A percentile compares a stretch with the other conserved stretches of the same genome.
Conservation (phyloP, 108 stramenopile genomes). For the Schizochytrium sp. region DNA sequence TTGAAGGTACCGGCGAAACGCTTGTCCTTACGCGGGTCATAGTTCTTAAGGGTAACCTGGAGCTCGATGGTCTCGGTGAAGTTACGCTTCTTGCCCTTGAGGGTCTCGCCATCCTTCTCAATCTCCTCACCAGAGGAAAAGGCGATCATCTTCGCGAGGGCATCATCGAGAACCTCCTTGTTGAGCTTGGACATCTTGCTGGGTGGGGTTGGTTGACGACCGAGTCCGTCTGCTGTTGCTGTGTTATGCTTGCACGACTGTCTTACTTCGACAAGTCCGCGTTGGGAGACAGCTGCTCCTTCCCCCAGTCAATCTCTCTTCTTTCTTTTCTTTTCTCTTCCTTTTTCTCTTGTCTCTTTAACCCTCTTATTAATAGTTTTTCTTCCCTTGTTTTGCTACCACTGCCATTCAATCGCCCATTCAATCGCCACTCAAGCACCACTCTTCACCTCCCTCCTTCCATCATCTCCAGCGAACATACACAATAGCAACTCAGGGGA, state of each 20-base stretch:
- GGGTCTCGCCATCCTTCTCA: conserved; percentile 58
- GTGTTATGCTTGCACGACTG: neutral
- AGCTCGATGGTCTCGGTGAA: conserved; percentile 97
- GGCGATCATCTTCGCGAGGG: conserved; percentile 73
- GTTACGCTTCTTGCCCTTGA: conserved; percentile 98
- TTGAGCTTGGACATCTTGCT: conserved; percentile 75
- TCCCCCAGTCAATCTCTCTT: neutral
- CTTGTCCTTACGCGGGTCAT: conserved; percentile 99
- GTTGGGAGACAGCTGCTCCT: conserved; percentile 41
- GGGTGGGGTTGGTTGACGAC: neutral
- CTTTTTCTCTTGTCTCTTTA: neutral
- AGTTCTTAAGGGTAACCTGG: conserved; percentile 99
- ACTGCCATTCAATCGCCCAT: too few relatives aligned
- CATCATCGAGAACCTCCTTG: conserved; percentile 69
- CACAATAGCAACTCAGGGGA: too few relatives aligned
- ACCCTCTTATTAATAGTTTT: neutral
- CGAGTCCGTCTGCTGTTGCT: conserved; percentile 1
- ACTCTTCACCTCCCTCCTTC: too few relatives aligned
- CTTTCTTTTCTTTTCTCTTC: neutral
- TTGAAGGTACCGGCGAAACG: conserved; percentile 99
- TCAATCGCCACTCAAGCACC: too few relatives aligned
- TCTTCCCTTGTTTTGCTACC: neutral
- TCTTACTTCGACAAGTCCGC: neutral
- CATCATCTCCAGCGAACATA: too few relatives aligned
- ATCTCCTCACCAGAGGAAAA: conserved; percentile 74